Evolutionary conservation across 2,329 filamentous ascomycete genomes (phyloP), one percentile per base, ranked within the genome.

Genomic region (Lecanicillium sp.): DNA sequence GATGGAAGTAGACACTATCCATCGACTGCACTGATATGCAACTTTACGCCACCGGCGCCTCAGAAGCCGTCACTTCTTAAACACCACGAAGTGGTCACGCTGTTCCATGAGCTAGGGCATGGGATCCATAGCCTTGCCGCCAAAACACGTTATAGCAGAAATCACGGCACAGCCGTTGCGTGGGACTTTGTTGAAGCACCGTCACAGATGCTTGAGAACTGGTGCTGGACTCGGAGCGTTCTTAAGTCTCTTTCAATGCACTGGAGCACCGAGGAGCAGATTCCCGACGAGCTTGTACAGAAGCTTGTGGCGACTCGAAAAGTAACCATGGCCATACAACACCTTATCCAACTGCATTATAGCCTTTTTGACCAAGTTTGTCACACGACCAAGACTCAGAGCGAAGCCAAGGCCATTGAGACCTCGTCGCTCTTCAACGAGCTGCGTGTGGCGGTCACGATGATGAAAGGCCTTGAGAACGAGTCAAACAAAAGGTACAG

Each of bases 281-380:
- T 92, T 42, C 81, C 85, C 0, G 79, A 86, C 48, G 80, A 83
- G 12, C 68, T 92, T 14, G 80, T 89, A 41, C 68, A 80, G 51
- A 84, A 79, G 57, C 72, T 88, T 44, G 78, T 92, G 52, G 72
- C 71, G 35, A 87, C 83, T 11, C 86, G 86, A 61, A 81, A 88
- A 51, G 80, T 90, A 55, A 90, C 90, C 56, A 84, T 80, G 43
- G 83, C 83, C 0, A 71, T 87, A 5, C 84, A 83, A 62, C 89
- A 87, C 54, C 70, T 90, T 19, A 71, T 80, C 29, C 85, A 90
- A 59, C 66, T 92, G 30, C 79, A 87, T 58, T 87, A 88, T 53
- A 85, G 84, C 29, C 81, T 85, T 43, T 90, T 85, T 50, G 85
- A 92, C 57, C 90, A 92, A 85, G 76, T 78, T 0, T 72, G 90